phyloP scores from a whole-genome alignment of 345 rosid genomes.

The Isatis tinctoria region DNA sequence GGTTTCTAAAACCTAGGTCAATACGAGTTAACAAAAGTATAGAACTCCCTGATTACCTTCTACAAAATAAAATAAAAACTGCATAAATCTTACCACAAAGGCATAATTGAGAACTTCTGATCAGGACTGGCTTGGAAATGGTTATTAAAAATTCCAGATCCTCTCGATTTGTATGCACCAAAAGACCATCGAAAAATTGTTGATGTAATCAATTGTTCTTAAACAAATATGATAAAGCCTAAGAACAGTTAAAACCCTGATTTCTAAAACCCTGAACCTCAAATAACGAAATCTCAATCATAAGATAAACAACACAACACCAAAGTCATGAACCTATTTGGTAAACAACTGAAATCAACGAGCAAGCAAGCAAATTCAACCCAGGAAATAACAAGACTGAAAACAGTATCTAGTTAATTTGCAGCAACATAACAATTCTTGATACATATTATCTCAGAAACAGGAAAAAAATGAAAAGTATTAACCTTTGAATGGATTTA shows the following conservation, averaged over 20 bases:
- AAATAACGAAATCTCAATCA: background rate
- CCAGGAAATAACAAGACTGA: background rate
- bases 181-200: background rate
- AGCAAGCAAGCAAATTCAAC: background rate
- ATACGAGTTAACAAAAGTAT: background rate
- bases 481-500: slow-evolving; percentile 1
- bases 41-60: background rate
- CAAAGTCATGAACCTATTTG: background rate
- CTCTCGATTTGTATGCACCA: background rate
- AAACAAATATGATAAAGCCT: slow-evolving; percentile 1
- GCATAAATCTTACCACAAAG: background rate
- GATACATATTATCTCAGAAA: background rate
- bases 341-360: background rate
- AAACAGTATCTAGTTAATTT: background rate
- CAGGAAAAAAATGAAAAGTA: too few relatives aligned
- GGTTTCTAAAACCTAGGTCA: background rate
- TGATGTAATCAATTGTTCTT: background rate
- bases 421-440: background rate
- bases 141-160: background rate
- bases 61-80: background rate
- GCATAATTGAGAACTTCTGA: background rate
- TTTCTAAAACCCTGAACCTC: background rate
- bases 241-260: slow-evolving; percentile 7
- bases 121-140: background rate
- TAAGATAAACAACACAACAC: background rate